These are phyloP conservation scores for Jatropha multifida DNA, from an alignment of 441 rosid species.

Conservation along the genomic window DNA sequence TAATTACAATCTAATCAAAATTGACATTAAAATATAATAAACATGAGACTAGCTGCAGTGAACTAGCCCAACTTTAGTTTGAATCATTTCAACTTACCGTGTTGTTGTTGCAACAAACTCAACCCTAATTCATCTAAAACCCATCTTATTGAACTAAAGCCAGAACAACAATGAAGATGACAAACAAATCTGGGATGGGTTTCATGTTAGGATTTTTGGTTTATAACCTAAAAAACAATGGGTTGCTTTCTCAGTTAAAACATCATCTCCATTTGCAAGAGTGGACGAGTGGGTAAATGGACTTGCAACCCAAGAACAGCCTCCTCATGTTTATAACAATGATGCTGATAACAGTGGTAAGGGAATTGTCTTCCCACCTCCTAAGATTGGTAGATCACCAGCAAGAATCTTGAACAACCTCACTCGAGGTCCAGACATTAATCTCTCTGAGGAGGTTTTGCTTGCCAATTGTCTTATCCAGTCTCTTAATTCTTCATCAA, in stretches of 20 bases:
- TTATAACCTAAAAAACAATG: constrained; percentile 76
- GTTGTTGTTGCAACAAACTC: too few species aligned
- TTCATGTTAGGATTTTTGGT: constrained; percentile 38
- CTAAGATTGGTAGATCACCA: constrained; percentile 50
- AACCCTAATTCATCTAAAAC: too few species aligned
- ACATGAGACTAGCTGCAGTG: too few species aligned
- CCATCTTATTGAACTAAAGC: constrained; percentile 20
- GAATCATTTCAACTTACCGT: too few species aligned
- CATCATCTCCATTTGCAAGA: constrained; percentile 58
- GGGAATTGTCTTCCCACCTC: constrained; percentile 43
- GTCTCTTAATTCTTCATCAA: constrained; percentile 76
- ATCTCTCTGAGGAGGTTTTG: constrained; percentile 58
- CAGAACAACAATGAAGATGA: constrained; percentile 21
- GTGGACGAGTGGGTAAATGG: constrained; percentile 85
- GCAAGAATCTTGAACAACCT: constrained; percentile 24
- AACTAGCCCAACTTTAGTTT: too few species aligned
- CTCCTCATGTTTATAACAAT: constrained; percentile 24
- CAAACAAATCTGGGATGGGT: constrained; percentile 42
- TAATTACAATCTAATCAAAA: too few species aligned
- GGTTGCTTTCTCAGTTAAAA: constrained; percentile 74
- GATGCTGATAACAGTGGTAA: constrained; percentile 38
- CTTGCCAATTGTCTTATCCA: constrained; percentile 74
- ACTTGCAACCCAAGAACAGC: constrained; percentile 37
- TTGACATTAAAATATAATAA: too few species aligned
- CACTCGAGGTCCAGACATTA: constrained; percentile 34